phyloP scores from a whole-genome alignment of 148 eudicot genomes.

The Rhododendron ovatum region DNA sequence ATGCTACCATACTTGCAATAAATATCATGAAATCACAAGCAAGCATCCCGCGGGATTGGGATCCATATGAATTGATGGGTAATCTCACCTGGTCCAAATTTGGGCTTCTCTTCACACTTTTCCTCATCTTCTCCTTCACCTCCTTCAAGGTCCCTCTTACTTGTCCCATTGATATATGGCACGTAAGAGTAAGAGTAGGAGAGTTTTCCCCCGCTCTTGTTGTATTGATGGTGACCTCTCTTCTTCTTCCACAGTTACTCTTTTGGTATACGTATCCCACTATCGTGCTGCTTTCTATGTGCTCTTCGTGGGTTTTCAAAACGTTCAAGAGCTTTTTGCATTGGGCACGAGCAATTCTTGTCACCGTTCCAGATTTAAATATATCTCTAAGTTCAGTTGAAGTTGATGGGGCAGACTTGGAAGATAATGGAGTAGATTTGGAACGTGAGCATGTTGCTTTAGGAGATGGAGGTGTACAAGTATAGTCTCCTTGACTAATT shows the following conservation, averaged over 20 bases:
- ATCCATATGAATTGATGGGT: neutral
- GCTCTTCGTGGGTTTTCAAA: too few species aligned
- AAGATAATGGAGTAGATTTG: too few species aligned
- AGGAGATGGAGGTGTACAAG: too few species aligned
- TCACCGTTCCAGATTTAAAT: too few species aligned
- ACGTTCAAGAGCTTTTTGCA: too few species aligned
- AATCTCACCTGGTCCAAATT: neutral
- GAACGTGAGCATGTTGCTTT: too few species aligned
- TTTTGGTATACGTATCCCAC: neutral
- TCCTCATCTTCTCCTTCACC: constrained; percentile 2
- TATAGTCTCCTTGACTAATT: too few species aligned
- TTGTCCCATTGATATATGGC: neutral
- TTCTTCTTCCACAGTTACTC: neutral
- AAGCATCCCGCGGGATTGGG: neutral
- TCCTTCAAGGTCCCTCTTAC: neutral
- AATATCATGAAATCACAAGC: neutral
- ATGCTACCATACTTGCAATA: neutral
- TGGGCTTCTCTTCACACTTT: neutral
- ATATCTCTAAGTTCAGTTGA: too few species aligned
- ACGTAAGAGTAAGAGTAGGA: neutral
- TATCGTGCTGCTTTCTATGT: too few species aligned
- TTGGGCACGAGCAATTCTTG: too few species aligned
- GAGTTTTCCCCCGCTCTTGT: neutral
- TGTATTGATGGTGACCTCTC: too few species aligned
- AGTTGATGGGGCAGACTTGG: too few species aligned